A percentile compares a stretch with the other conserved stretches of the same genome.
These are phyloP conservation scores for Ophiostoma sp. DNA, from an alignment of 2,329 filamentous ascomycete species.

Conservation along the genomic window DNA sequence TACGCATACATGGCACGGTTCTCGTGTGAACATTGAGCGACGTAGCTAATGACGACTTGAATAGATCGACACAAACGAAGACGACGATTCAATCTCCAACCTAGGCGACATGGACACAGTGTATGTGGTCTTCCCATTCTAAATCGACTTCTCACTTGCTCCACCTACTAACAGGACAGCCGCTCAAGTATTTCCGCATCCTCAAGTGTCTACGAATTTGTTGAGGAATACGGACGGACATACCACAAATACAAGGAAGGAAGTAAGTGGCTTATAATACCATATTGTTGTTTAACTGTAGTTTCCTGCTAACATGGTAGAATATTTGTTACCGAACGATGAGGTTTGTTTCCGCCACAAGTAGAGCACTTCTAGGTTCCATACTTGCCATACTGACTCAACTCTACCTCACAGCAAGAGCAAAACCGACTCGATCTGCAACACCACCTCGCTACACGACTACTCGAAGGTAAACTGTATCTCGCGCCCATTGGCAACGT, in stretches of 20 bases:
- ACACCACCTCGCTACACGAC: slow-evolving; percentile 21
- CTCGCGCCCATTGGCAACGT: background rate
- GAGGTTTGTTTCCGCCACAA: slow-evolving; percentile 1
- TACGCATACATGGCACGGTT: background rate
- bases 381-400: background rate
- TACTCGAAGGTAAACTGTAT: slow-evolving; percentile 21
- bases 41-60: background rate
- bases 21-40: background rate
- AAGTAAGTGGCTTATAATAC: slow-evolving; percentile 1
- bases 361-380: background rate
- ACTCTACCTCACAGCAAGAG: slow-evolving; percentile 13
- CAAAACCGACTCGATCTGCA: slow-evolving; percentile 27
- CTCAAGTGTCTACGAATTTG: slow-evolving; percentile 24
- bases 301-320: background rate
- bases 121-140: background rate
- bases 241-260: slow-evolving; percentile 28
- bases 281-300: background rate
- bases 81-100: slow-evolving; percentile 17
- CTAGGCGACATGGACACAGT: slow-evolving; percentile 18
- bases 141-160: too few relatives aligned
- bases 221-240: slow-evolving; percentile 27
- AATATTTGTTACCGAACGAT: slow-evolving; percentile 26
- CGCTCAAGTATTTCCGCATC: slow-evolving; percentile 20
- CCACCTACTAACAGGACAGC: slow-evolving; percentile 27
- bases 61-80: slow-evolving; percentile 5